Percentiles rank a stretch among this genome's conserved stretches.
Conservation (phyloP, 2,329 filamentous ascomycete species). For the Chaetomium sp. region DNA sequence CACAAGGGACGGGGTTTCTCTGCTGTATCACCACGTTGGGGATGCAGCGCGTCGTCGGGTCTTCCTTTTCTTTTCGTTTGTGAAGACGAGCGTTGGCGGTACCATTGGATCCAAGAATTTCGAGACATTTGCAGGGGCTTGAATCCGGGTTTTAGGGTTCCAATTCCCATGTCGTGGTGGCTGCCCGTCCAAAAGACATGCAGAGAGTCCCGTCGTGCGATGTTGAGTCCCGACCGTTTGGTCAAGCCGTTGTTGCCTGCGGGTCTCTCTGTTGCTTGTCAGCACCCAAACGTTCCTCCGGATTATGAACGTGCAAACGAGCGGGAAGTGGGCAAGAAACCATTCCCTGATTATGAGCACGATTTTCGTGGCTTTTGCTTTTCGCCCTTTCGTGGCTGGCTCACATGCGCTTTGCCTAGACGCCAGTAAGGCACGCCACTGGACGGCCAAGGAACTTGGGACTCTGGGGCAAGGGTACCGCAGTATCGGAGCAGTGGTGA, state of each 20-base stretch:
- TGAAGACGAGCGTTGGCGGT: not conserved
- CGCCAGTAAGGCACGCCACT: conserved; percentile 23
- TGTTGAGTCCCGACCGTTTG: conserved; percentile 19
- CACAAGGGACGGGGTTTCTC: conserved; percentile 4
- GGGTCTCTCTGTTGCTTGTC: conserved; percentile 16
- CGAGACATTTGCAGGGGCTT: not conserved
- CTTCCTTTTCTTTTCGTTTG: not conserved
- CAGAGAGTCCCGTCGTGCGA: not conserved
- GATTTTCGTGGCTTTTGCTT: not conserved
- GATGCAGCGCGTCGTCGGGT: conserved; percentile 13
- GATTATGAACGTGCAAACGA: not conserved
- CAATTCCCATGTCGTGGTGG: not conserved
- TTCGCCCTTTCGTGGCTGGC: conserved; percentile 2
- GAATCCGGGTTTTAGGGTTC: not conserved
- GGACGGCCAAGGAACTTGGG: not conserved
- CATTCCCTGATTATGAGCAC: not conserved
- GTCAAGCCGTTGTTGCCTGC: conserved; percentile 15
- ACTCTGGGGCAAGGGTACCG: not conserved
- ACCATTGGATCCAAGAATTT: not conserved
- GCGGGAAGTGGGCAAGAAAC: not conserved
- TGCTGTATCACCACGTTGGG: conserved; percentile 7
- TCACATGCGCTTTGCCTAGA: conserved; percentile 11
- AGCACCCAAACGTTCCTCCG: conserved; percentile 16
- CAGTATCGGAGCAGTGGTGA: conserved; percentile 13
- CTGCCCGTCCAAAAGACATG: not conserved